These are phyloP conservation scores for Botrytis byssoidea DNA, from an alignment of 2,329 filamentous ascomycete genomes.

Conservation along the genomic window DNA sequence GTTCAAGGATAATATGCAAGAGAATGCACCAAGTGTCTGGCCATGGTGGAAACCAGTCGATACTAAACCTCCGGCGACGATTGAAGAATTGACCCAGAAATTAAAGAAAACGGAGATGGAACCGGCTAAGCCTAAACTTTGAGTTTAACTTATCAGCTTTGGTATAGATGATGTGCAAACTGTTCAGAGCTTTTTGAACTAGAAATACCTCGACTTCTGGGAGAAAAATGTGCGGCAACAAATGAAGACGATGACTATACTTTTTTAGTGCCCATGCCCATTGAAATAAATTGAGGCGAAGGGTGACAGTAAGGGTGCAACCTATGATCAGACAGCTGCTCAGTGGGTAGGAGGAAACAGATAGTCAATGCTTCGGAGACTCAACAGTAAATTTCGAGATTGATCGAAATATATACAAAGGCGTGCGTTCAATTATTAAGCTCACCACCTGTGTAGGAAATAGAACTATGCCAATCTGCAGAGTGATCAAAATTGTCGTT, in stretches of 20 bases:
- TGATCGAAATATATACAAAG: background rate
- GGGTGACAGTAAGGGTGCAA: background rate
- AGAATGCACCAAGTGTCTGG: slow-evolving; percentile 53
- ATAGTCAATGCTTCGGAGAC: background rate
- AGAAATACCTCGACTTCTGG: background rate
- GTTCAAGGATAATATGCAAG: slow-evolving; percentile 56
- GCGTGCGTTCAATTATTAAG: background rate
- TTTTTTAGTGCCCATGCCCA: too few species aligned
- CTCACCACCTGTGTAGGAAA: background rate
- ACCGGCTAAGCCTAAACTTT: background rate
- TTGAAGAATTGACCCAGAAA: slow-evolving; percentile 29
- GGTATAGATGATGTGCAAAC: background rate
- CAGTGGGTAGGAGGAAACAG: background rate
- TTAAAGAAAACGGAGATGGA: slow-evolving; percentile 1
- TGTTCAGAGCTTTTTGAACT: too few species aligned
- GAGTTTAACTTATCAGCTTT: too few species aligned
- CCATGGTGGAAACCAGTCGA: slow-evolving; percentile 61
- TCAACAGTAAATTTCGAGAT: background rate
- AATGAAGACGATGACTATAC: too few species aligned
- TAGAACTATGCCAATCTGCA: background rate
- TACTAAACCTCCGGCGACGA: slow-evolving; percentile 36
- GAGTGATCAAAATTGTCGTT: background rate
- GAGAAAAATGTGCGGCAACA: too few species aligned
- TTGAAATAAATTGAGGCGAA: background rate
- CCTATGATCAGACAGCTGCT: background rate